Evolutionary conservation across 768 basidiomycete species (phyloP).

Genomic region (Neoboletus magnificus): DNA sequence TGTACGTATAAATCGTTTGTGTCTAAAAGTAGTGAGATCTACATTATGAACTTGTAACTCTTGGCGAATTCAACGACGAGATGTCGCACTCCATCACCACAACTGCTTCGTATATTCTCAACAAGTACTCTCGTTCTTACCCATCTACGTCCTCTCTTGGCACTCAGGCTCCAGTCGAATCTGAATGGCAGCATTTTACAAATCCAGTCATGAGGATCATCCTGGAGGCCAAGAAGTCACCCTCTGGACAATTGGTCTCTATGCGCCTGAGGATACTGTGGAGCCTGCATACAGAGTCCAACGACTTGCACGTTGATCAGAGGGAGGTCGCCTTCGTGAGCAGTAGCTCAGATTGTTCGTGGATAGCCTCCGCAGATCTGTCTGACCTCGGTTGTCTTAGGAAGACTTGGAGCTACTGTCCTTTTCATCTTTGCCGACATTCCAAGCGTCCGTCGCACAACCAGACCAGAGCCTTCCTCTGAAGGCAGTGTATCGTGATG

Average conservation of each 20-base stretch:
- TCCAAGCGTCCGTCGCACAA: slow-evolving; percentile 27
- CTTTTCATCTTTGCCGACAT: slow-evolving; percentile 49
- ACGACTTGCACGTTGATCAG: slow-evolving; percentile 40
- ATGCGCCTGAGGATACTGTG: slow-evolving; percentile 65
- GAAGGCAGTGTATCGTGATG: slow-evolving; percentile 76
- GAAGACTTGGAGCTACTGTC: slow-evolving; percentile 75
- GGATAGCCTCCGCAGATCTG: not conserved
- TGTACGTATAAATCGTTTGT: not conserved
- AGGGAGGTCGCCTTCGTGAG: slow-evolving; percentile 68
- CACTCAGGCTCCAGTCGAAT: slow-evolving; percentile 24
- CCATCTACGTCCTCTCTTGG: slow-evolving; percentile 26
- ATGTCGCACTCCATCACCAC: slow-evolving; percentile 47
- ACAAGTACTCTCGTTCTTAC: slow-evolving; percentile 70
- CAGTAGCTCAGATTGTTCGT: not conserved
- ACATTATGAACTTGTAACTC: not conserved
- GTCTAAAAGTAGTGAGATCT: slow-evolving; percentile 1
- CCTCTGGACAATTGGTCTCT: slow-evolving; percentile 52
- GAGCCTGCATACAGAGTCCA: slow-evolving; percentile 44
- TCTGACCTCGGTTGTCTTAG: slow-evolving; percentile 35
- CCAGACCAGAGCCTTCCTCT: slow-evolving; percentile 61
- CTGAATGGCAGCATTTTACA: slow-evolving; percentile 77
- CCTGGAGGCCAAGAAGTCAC: slow-evolving; percentile 56
- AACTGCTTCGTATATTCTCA: slow-evolving; percentile 52
- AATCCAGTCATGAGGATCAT: slow-evolving; percentile 64
- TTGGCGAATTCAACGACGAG: not conserved